Evolutionary conservation across 2,329 filamentous ascomycete genomes (phyloP).

Genomic region (Xylaria polymorpha): DNA sequence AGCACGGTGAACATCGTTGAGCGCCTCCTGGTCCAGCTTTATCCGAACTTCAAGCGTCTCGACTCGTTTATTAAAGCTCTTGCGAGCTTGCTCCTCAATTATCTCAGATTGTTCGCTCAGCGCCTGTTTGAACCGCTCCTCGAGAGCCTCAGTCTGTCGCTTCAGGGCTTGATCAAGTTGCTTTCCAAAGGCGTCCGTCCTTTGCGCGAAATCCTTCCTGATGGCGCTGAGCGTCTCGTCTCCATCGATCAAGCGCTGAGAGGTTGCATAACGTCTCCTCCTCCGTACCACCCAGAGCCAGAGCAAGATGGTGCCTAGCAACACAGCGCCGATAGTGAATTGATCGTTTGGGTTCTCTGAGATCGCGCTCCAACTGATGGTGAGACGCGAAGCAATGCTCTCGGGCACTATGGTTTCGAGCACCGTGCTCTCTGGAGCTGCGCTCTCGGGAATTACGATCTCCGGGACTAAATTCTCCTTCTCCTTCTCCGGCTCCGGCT

Average conservation of each 20-base stretch:
- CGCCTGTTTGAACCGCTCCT: slow-evolving; percentile 38
- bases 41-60: slow-evolving; percentile 44
- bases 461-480: slow-evolving; percentile 11
- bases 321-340: slow-evolving; percentile 32
- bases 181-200: slow-evolving; percentile 38
- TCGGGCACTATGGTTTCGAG: slow-evolving; percentile 12
- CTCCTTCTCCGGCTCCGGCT: slow-evolving; percentile 17
- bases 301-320: slow-evolving; percentile 33
- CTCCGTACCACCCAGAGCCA: slow-evolving; percentile 35
- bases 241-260: slow-evolving; percentile 19
- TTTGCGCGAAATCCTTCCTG: slow-evolving; percentile 35
- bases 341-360: slow-evolving; percentile 17
- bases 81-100: slow-evolving; percentile 41
- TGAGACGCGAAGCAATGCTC: background rate
- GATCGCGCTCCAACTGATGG: slow-evolving; percentile 9
- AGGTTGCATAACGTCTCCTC: slow-evolving; percentile 20
- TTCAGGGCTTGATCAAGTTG: slow-evolving; percentile 37
- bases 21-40: slow-evolving; percentile 45
- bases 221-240: slow-evolving; percentile 34
- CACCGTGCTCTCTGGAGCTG: background rate
- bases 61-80: slow-evolving; percentile 42
- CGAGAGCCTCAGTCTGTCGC: slow-evolving; percentile 35
- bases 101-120: slow-evolving; percentile 36
- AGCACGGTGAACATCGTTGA: slow-evolving; percentile 41
- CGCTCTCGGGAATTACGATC: slow-evolving; percentile 1